Base-by-base conservation (phyloP, 805 yeast species). In the Metschnikowia gruessii region DNA sequence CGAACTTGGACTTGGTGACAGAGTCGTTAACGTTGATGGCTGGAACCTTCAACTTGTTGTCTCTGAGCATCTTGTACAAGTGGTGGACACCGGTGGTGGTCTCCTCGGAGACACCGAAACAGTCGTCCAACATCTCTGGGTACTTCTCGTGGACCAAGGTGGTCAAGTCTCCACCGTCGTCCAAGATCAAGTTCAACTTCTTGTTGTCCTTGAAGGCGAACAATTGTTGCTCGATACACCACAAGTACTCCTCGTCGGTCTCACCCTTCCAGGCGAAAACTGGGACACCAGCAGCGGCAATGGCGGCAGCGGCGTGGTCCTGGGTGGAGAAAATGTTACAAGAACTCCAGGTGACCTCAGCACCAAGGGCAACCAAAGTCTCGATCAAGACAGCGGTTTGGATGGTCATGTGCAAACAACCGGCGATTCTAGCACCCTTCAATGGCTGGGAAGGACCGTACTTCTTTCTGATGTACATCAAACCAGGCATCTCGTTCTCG, bases 251-350 rank as follows among this genome's bases (percentile, higher is more conserved):
- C 81, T 92, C 98, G 76, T 92, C 99, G 74, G 98, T 89, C 83
- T 92, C 98, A 72, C 99, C 98, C 83, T 92, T 92, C 99, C 99
- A 92, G 65, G 99, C 99, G 63, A 89, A 92, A 59, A 92, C 99
- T 68, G 99, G 98, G 51, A 92, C 95, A 78, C 99, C 99, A 60
- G 97, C 74, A 61, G 98, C 99, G 63, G 99, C 99, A 72, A 92
- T 94, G 64, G 98, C 98, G 66, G 99, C 97, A 64, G 99, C 98
- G 62, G 98, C 98, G 73, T 92, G 98, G 77, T 92, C 99, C 80
- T 92, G 99, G 59, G 99, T 92, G 62, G 98, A 91, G 85, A 88
- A 92, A 65, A 92, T 92, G 95, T 92, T 92, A 83, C 99, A 92
- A 41, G 97, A 89, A 56, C 97, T 82, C 99, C 99, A 92, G 66